Conservation (phyloP, 805 yeast species). For the Lachancea waltii region DNA sequence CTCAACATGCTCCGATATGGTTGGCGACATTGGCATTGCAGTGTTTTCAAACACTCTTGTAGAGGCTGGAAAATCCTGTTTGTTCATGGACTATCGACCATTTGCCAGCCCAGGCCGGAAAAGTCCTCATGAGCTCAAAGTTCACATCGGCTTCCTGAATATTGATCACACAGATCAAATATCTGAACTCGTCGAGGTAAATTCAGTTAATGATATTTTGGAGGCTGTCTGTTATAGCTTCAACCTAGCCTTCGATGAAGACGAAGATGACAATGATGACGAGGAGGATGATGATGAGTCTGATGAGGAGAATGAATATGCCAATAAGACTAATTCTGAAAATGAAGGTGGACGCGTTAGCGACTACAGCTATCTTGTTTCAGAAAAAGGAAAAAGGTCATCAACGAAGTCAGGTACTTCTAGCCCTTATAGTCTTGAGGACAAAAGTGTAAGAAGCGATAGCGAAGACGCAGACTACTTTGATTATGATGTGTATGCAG, state of each 20-base stretch:
- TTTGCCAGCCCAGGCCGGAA: conserved; percentile 18
- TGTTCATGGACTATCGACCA: conserved; percentile 19
- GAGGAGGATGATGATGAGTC: conserved; percentile 5
- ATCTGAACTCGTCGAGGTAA: conserved; percentile 28
- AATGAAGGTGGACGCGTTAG: not conserved
- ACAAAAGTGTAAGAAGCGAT: no score
- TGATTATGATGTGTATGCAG: not conserved
- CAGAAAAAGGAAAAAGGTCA: no score
- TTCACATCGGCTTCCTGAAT: conserved; percentile 31
- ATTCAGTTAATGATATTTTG: conserved; percentile 23
- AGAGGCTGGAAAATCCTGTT: conserved; percentile 21
- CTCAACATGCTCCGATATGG: conserved; percentile 9
- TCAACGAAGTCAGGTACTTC: no score
- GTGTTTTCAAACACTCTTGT: conserved; percentile 24
- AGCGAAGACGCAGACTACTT: not conserved
- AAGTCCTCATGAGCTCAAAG: conserved; percentile 25
- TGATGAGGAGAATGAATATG: not conserved
- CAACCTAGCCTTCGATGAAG: conserved; percentile 20
- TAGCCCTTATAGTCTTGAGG: no score
- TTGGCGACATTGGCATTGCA: conserved; percentile 17
- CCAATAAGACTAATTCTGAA: not conserved
- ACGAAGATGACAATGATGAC: conserved; percentile 10
- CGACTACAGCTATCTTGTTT: no score
- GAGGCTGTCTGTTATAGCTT: conserved; percentile 29
- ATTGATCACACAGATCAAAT: conserved; percentile 27